Evolutionary conservation across 2,329 filamentous ascomycete genomes (phyloP).

Genomic region (Pyrenophora graminea): DNA sequence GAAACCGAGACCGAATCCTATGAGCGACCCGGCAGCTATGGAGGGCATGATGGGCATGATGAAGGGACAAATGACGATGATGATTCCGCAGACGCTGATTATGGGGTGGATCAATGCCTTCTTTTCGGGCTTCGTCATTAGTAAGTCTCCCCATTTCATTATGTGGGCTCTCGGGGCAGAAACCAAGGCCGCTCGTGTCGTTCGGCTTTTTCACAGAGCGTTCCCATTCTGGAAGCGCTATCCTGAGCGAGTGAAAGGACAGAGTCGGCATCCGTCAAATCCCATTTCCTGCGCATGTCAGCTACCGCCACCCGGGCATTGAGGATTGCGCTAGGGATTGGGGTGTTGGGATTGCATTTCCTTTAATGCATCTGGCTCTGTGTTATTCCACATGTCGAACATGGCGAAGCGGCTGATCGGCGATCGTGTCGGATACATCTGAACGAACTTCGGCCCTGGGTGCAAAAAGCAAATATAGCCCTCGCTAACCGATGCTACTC

Average conservation of each 20-base stretch:
- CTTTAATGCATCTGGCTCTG: too few species aligned
- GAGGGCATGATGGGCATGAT: conserved; percentile 99
- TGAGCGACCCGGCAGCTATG: conserved; percentile 95
- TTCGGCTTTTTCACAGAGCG: too few species aligned
- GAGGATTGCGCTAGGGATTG: too few species aligned
- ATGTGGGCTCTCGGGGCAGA: too few species aligned
- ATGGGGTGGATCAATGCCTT: conserved; percentile 99
- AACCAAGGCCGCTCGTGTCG: too few species aligned
- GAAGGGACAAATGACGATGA: conserved; percentile 99
- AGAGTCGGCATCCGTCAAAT: too few species aligned
- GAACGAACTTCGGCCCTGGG: not conserved
- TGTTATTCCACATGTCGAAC: not conserved
- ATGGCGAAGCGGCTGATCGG: not conserved
- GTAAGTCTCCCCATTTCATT: conserved; percentile 56
- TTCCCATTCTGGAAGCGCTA: too few species aligned
- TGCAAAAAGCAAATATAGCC: not conserved
- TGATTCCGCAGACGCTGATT: conserved; percentile 96
- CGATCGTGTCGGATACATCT: too few species aligned
- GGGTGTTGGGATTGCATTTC: too few species aligned
- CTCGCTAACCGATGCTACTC: conserved; percentile 22
- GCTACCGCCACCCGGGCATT: too few species aligned
- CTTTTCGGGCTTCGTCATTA: conserved; percentile 96
- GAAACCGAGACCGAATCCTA: conserved; percentile 87
- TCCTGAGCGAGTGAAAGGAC: too few species aligned
- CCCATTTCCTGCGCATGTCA: too few species aligned